Conservation (phyloP, 176 grass and related monocot species). For the Carex cristatella region DNA sequence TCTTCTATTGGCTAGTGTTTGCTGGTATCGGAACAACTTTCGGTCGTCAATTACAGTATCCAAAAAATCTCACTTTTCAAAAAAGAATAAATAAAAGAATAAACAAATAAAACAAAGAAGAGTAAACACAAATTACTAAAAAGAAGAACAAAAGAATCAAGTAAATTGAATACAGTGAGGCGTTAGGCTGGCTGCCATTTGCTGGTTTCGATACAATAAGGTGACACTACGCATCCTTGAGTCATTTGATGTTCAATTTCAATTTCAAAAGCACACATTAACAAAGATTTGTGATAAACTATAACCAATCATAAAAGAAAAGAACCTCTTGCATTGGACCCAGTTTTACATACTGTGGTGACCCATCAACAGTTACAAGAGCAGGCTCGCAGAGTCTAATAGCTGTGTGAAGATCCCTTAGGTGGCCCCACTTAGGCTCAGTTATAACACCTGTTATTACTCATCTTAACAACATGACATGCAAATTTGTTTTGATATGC, state of each 20-base stretch:
- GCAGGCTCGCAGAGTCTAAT: slow-evolving; percentile 96
- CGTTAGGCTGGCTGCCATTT: background rate
- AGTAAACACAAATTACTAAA: background rate
- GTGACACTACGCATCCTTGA: background rate
- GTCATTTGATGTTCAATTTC: background rate
- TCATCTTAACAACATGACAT: slow-evolving; percentile 22
- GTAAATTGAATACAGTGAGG: background rate
- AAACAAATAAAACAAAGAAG: background rate
- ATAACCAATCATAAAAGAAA: slow-evolving; percentile 1
- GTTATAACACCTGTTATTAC: slow-evolving; percentile 65
- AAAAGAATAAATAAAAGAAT: background rate
- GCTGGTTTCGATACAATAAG: background rate
- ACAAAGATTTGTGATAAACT: slow-evolving; percentile 16
- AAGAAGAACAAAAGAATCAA: background rate
- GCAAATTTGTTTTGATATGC: slow-evolving; percentile 12
- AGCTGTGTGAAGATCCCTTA: slow-evolving; percentile 77
- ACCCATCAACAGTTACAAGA: slow-evolving; percentile 66
- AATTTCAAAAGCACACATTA: background rate
- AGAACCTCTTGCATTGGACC: slow-evolving; percentile 89
- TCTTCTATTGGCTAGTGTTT: background rate
- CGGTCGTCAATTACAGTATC: background rate
- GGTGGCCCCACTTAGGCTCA: slow-evolving; percentile 93
- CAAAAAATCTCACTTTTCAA: background rate
- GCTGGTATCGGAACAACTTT: background rate
- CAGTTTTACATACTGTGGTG: slow-evolving; percentile 85